Conservation (phyloP, 176 grass and related monocot genomes). For the Juncus effusus region DNA sequence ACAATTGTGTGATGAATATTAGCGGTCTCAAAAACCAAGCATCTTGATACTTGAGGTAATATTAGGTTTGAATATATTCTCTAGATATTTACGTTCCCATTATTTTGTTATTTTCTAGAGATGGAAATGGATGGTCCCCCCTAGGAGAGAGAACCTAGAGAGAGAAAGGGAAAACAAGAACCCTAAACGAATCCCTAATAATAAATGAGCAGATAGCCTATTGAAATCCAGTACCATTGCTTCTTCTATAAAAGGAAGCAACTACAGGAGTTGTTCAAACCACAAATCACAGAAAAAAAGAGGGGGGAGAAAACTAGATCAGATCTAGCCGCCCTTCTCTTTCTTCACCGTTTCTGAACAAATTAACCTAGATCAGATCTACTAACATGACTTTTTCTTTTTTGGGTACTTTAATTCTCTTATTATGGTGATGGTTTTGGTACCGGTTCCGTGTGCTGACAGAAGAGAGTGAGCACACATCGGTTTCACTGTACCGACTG, state of each 20-base stretch:
- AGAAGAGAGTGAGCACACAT: constrained; percentile 35
- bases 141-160: constrained; percentile 1
- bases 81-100: no score
- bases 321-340: constrained; percentile 28
- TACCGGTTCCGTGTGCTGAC: constrained; percentile 23
- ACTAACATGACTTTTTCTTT: constrained; percentile 6
- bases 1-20: no score
- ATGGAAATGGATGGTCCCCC: constrained; percentile 17
- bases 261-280: constrained; percentile 14
- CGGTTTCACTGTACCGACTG: constrained; percentile 22
- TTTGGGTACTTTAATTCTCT: neutral
- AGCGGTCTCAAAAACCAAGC: no score
- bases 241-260: constrained; percentile 27
- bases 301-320: neutral
- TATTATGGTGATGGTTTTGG: neutral
- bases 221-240: constrained; percentile 4
- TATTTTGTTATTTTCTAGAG: neutral
- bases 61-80: no score
- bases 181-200: constrained; percentile 5
- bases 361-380: constrained; percentile 20
- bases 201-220: neutral
- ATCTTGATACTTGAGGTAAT: no score
- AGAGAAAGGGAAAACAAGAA: neutral
- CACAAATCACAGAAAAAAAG: constrained; percentile 4
- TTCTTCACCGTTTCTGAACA: neutral